phyloP scores from a whole-genome alignment of 495 filamentous ascomycete species.

The Clavariopsis aquatica region DNA sequence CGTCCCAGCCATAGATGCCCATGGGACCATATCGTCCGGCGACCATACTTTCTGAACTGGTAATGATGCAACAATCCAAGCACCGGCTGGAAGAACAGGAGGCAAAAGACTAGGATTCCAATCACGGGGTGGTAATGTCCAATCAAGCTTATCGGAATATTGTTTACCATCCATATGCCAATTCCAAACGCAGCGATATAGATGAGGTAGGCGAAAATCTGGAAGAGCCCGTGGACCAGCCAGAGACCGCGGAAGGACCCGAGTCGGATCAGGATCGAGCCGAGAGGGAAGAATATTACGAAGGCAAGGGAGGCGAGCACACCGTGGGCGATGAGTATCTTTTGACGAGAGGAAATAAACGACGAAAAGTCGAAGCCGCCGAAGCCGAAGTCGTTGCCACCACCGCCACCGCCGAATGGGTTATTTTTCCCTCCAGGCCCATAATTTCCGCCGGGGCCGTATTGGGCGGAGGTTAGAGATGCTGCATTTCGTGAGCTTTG shows the following conservation, averaged over 20 bases:
- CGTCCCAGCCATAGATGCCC: slow-evolving; percentile 46
- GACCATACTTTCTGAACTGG: slow-evolving; percentile 44
- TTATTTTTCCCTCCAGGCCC: slow-evolving; percentile 3
- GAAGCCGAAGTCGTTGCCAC: not conserved
- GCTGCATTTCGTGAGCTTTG: slow-evolving; percentile 14
- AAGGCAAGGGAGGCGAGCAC: slow-evolving; percentile 46
- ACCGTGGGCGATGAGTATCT: slow-evolving; percentile 45
- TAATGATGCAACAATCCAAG: slow-evolving; percentile 45
- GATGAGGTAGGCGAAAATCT: slow-evolving; percentile 43
- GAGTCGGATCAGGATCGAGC: slow-evolving; percentile 49
- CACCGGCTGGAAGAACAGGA: slow-evolving; percentile 46
- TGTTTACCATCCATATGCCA: slow-evolving; percentile 42
- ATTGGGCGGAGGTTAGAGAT: slow-evolving; percentile 16
- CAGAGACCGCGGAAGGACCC: slow-evolving; percentile 45
- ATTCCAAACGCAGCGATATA: slow-evolving; percentile 45
- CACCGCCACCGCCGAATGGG: not conserved
- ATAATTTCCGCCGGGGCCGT: slow-evolving; percentile 19
- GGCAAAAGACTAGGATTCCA: slow-evolving; percentile 42
- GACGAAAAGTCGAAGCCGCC: slow-evolving; percentile 7
- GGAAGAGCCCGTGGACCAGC: slow-evolving; percentile 45
- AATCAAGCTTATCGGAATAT: slow-evolving; percentile 25
- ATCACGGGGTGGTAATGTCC: slow-evolving; percentile 44
- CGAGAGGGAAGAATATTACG: slow-evolving; percentile 52
- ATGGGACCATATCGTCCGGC: slow-evolving; percentile 46
- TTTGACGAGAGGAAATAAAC: slow-evolving; percentile 17